Evolutionary conservation across 169 alveolate species (phyloP).

Genomic region (Cyclospora cayetanensis): DNA sequence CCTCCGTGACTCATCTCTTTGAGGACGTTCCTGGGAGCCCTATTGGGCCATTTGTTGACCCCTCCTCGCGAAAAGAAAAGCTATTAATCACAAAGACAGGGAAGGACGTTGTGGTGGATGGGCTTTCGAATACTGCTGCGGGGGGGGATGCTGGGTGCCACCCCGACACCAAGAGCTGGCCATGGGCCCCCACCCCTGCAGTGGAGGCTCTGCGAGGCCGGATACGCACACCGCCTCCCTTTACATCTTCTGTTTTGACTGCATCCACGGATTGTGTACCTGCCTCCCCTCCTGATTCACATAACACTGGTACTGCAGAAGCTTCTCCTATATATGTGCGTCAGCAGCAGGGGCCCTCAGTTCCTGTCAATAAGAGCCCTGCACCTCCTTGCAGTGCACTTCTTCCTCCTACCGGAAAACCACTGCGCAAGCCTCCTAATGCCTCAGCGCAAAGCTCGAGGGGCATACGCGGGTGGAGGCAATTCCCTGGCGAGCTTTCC

Average conservation of each 20-base stretch:
- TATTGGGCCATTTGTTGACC: not conserved
- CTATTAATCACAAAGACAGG: not conserved
- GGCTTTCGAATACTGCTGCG: not conserved
- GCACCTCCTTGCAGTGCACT: no score
- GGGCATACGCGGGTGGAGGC: not conserved
- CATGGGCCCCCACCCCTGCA: constrained; percentile 25
- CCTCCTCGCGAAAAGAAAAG: not conserved
- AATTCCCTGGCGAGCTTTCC: not conserved
- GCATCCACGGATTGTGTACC: no score
- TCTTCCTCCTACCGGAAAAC: no score
- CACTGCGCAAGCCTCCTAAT: not conserved
- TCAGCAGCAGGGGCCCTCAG: no score
- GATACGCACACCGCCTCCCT: no score
- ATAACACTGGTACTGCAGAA: no score
- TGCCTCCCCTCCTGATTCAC: no score
- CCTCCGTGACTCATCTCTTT: not conserved
- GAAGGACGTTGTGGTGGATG: not conserved
- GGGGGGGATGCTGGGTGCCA: no score
- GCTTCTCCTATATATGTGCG: no score
- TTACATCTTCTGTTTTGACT: no score
- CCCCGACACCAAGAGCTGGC: not conserved
- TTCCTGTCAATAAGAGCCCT: no score
- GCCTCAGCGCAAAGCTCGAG: not conserved
- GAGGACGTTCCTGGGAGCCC: not conserved
- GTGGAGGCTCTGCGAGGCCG: no score